Percentiles rank a stretch among this genome's conserved stretches.
phyloP scores from a whole-genome alignment of 768 basidiomycete species.

The Naganishia onofrii region DNA sequence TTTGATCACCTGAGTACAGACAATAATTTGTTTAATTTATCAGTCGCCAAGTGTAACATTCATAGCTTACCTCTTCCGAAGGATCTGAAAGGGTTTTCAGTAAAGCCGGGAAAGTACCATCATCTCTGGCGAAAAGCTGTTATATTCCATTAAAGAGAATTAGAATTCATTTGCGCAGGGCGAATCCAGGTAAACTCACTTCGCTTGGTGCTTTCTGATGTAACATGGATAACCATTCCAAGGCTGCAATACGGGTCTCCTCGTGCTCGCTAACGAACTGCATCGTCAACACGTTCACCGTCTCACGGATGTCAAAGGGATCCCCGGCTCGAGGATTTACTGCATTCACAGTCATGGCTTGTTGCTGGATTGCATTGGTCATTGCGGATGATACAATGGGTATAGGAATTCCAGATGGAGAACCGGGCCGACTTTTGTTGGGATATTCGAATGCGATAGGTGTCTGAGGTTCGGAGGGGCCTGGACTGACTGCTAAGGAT shows the following conservation, averaged over 20 bases:
- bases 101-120: slow-evolving; percentile 91
- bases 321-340: slow-evolving; percentile 56
- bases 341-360: slow-evolving; percentile 24
- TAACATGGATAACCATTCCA: slow-evolving; percentile 98
- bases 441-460: slow-evolving; percentile 47
- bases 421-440: slow-evolving; percentile 61
- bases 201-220: slow-evolving; percentile 97
- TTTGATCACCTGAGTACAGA: slow-evolving; percentile 72
- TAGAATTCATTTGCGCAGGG: too few relatives aligned
- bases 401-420: slow-evolving; percentile 51
- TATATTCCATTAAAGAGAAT: too few relatives aligned
- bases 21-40: neutral
- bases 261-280: slow-evolving; percentile 96
- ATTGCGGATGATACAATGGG: slow-evolving; percentile 25
- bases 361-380: slow-evolving; percentile 28
- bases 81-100: slow-evolving; percentile 93
- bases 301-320: slow-evolving; percentile 84
- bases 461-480: slow-evolving; percentile 43
- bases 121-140: slow-evolving; percentile 91
- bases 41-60: neutral
- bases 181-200: slow-evolving; percentile 57
- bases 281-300: slow-evolving; percentile 85
- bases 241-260: slow-evolving; percentile 87
- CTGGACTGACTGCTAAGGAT: slow-evolving; percentile 17
- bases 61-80: slow-evolving; percentile 74